Evolutionary conservation across 2,329 filamentous ascomycete genomes (phyloP), one percentile per base, ranked within the genome.

Genomic region (Penicillium palitans): DNA sequence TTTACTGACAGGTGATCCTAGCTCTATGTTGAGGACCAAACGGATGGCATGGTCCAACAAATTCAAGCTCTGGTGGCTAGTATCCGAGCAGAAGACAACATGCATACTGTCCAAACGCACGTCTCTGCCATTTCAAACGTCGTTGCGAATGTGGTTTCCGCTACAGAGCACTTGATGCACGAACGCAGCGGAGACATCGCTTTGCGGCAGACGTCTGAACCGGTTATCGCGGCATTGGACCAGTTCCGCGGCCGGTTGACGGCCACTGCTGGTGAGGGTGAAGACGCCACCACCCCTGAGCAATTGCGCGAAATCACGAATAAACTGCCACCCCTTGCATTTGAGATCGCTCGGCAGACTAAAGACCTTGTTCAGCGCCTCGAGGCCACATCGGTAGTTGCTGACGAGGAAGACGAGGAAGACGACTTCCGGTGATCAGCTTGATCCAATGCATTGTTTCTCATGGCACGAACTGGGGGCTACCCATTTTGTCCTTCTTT

Each of bases 1-100:
- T 61, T 50, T 54, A 45, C 50, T 57, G 21, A 60, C 62, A 66
- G 59, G 52, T 60, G 49, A 61, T 53, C 31, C 57, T 59, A 89
- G 85, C 84, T 90, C 59, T 93, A 91, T 70, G 84, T 96, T 37
- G 90, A 95, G 70, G 90, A 93, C 70, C 90, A 95, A 72, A 93
- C 89, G 12, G 89, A 90, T 51, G 79, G 87, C 3, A 82, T 96
- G 59, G 88, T 95, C 27, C 86, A 91, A 64, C 90, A 87, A 45
- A 92, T 96, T 63, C 90, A 95, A 74, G 84, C 87, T n/a, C 83
- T 96, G 8, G 90, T 96, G 47, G 83, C 84, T 54, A 86, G 85
- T 31, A 88, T 92, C 61, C 87, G 89, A 54, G 81, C 82, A 51
- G 85, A 89, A 63, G 84, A 84, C 31, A 78, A 82, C 29, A 83